Evolutionary conservation across 176 grass and related monocot genomes (phyloP).

Genomic region (Bolboschoenus planiculmis): DNA sequence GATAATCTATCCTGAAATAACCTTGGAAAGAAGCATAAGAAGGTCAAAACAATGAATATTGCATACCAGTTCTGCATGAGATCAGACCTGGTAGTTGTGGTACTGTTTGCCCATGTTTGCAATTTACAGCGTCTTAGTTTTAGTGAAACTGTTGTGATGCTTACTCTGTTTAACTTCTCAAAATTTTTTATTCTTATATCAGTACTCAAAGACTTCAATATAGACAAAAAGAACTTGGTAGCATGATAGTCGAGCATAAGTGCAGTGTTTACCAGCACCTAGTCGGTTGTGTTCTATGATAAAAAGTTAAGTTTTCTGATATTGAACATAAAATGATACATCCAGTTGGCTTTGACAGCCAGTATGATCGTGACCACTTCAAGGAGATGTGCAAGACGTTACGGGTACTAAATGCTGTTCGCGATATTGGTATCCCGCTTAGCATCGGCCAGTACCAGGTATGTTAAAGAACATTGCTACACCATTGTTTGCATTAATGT

Average conservation of each 20-base stretch:
- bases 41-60: background rate
- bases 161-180: background rate
- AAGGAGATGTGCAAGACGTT: slow-evolving; percentile 97
- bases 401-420: slow-evolving; percentile 85
- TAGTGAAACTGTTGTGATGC: background rate
- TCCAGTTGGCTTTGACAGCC: slow-evolving; percentile 99
- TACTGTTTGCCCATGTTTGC: background rate
- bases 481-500: slow-evolving; percentile 3
- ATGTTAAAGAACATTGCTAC: background rate
- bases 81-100: background rate
- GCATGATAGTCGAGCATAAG: background rate
- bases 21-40: background rate
- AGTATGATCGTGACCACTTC: slow-evolving; percentile 70
- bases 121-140: background rate
- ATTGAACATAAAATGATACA: slow-evolving; percentile 76
- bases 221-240: background rate
- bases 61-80: background rate
- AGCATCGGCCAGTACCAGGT: slow-evolving; percentile 94
- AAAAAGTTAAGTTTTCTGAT: slow-evolving; percentile 48
- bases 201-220: background rate
- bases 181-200: background rate
- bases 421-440: slow-evolving; percentile 79
- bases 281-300: slow-evolving; percentile 17
- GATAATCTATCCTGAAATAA: background rate
- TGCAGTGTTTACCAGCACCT: background rate